These are phyloP conservation scores for Anacardium occidentale DNA, from an alignment of 345 rosid species.

Conservation along the genomic window DNA sequence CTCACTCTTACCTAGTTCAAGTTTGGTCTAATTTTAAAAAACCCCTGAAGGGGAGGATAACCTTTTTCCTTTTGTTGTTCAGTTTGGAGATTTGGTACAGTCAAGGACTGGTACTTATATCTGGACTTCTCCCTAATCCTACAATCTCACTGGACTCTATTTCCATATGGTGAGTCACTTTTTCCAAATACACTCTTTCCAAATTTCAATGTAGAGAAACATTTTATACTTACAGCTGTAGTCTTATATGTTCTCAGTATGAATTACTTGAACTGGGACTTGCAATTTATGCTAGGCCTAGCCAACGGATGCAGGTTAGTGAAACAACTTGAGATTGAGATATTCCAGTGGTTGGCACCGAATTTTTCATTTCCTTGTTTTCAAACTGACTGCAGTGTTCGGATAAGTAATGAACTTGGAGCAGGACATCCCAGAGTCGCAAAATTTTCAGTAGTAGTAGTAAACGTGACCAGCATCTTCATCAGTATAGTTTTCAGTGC, in stretches of 20 bases:
- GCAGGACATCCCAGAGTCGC: conserved; percentile 72
- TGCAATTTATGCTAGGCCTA: conserved; percentile 78
- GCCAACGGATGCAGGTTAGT: conserved; percentile 63
- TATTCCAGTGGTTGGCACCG: neutral
- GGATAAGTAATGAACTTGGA: conserved; percentile 88
- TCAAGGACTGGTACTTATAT: neutral
- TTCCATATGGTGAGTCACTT: conserved; percentile 61
- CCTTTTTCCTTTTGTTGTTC: conserved; percentile 9
- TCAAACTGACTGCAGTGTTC: conserved; percentile 42
- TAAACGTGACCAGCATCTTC: conserved; percentile 53
- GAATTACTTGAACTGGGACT: conserved; percentile 77
- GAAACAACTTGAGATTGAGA: too few relatives aligned
- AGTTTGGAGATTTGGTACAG: conserved; percentile 61
- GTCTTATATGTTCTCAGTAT: conserved; percentile 43
- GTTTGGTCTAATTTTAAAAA: too few relatives aligned
- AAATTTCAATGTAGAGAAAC: neutral
- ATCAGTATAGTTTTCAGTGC: conserved; percentile 56
- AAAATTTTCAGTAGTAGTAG: conserved; percentile 69
- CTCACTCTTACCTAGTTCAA: neutral
- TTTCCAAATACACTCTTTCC: neutral
- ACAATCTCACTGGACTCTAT: conserved; percentile 69
- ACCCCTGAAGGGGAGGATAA: too few relatives aligned
- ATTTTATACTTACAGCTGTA: neutral
- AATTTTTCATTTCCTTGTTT: neutral
- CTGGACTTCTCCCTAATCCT: conserved; percentile 50